Percentiles rank a stretch among this genome's conserved stretches.
Conservation (phyloP, 2,329 filamentous ascomycete species). For the Arachnomyces sp. region DNA sequence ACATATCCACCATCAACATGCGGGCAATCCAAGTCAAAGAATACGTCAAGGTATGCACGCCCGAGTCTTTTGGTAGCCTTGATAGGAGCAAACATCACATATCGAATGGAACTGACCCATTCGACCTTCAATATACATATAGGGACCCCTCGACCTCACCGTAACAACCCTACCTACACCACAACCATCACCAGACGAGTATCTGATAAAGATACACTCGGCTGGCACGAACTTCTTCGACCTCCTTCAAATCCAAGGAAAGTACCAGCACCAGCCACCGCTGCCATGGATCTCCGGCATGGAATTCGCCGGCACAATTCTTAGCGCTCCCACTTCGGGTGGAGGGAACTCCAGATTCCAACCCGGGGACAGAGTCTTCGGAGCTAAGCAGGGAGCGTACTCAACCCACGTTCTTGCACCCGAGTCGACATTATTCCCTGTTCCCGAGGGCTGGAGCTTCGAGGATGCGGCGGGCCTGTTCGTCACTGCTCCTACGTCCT, state of each 20-base stretch:
- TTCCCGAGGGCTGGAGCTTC: conserved; percentile 76
- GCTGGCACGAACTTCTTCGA: conserved; percentile 96
- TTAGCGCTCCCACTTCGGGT: conserved; percentile 52
- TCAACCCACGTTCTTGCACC: conserved; percentile 63
- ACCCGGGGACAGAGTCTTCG: conserved; percentile 77
- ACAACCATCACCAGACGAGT: conserved; percentile 62
- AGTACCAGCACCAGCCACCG: conserved; percentile 86
- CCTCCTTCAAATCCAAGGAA: conserved; percentile 86
- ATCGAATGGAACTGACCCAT: not conserved
- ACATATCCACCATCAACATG: conserved; percentile 45
- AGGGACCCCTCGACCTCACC: conserved; percentile 73
- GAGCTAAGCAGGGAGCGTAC: conserved; percentile 77
- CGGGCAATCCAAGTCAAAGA: conserved; percentile 65
- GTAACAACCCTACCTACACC: conserved; percentile 71
- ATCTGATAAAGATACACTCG: conserved; percentile 79
- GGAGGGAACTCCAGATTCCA: conserved; percentile 50
- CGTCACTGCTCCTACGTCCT: conserved; percentile 85
- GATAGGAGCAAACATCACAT: too few species aligned
- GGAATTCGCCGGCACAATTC: conserved; percentile 76
- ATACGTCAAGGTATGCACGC: conserved; percentile 59
- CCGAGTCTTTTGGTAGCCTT: conserved; percentile 8
- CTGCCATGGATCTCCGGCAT: conserved; percentile 82
- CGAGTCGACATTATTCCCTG: conserved; percentile 61
- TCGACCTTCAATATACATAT: not conserved
- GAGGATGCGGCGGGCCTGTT: conserved; percentile 81